These are phyloP conservation scores for Exophiala phaeomuriformis DNA, from an alignment of 2,329 filamentous ascomycete genomes.

Conservation along the genomic window DNA sequence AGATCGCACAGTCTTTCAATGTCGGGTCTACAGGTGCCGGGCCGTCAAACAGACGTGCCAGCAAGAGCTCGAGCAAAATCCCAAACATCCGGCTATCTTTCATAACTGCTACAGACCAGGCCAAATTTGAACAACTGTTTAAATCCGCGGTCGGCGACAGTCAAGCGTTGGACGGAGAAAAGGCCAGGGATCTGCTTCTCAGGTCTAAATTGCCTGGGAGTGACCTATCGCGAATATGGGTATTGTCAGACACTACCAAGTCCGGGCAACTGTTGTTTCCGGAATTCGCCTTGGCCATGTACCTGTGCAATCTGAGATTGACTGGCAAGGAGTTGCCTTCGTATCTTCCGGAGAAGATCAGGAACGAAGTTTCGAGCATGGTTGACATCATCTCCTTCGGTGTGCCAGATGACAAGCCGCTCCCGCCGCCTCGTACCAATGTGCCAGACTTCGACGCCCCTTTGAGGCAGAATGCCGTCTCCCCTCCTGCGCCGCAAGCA, in stretches of 20 bases:
- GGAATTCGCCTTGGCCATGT: slow-evolving; percentile 97
- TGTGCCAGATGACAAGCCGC: slow-evolving; percentile 63
- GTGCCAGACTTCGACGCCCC: slow-evolving; percentile 62
- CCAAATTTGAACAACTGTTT: slow-evolving; percentile 96
- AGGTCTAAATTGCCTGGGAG: slow-evolving; percentile 83
- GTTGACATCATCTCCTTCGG: slow-evolving; percentile 98
- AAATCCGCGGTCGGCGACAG: slow-evolving; percentile 84
- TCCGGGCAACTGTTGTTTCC: slow-evolving; percentile 94
- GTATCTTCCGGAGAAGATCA: slow-evolving; percentile 71
- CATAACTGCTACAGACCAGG: slow-evolving; percentile 88
- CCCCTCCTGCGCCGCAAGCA: slow-evolving; percentile 52
- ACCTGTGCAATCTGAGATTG: slow-evolving; percentile 88
- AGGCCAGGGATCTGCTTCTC: slow-evolving; percentile 80
- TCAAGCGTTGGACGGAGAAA: slow-evolving; percentile 81
- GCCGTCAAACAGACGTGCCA: slow-evolving; percentile 57
- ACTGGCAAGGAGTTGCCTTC: slow-evolving; percentile 75
- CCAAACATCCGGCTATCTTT: slow-evolving; percentile 92
- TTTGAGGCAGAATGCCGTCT: slow-evolving; percentile 42
- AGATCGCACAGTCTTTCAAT: slow-evolving; percentile 59
- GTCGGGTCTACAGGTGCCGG: slow-evolving; percentile 44
- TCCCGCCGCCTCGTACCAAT: slow-evolving; percentile 51
- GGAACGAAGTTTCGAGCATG: slow-evolving; percentile 98
- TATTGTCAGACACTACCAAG: slow-evolving; percentile 88
- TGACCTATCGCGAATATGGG: slow-evolving; percentile 89
- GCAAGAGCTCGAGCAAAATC: slow-evolving; percentile 59